Conservation (phyloP, 495 filamentous ascomycete species). For the Daldinia decipiens region DNA sequence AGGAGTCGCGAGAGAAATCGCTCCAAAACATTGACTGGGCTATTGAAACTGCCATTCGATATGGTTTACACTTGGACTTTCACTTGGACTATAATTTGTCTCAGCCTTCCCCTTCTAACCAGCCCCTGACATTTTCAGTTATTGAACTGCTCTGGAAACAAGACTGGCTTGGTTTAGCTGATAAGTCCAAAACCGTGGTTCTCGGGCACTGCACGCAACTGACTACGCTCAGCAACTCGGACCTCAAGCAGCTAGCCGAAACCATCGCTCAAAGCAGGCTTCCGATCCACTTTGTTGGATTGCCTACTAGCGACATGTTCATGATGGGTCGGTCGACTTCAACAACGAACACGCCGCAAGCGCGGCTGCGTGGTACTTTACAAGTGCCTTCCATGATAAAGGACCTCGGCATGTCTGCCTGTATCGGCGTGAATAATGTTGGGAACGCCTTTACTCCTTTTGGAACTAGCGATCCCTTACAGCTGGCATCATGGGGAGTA, state of each 20-base stretch:
- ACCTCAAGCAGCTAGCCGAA: slow-evolving; percentile 60
- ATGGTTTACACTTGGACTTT: background rate
- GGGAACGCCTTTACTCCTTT: slow-evolving; percentile 83
- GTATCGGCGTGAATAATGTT: slow-evolving; percentile 79
- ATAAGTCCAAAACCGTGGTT: slow-evolving; percentile 57
- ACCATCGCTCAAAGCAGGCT: slow-evolving; percentile 58
- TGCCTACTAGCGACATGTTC: slow-evolving; percentile 78
- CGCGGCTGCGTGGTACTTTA: slow-evolving; percentile 67
- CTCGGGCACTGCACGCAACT: slow-evolving; percentile 78
- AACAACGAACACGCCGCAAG: slow-evolving; percentile 29
- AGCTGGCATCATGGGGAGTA: slow-evolving; percentile 70
- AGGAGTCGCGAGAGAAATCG: slow-evolving; percentile 59
- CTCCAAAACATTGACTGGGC: slow-evolving; percentile 73
- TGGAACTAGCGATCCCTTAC: slow-evolving; percentile 75
- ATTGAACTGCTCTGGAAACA: slow-evolving; percentile 59
- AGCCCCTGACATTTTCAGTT: slow-evolving; percentile 64
- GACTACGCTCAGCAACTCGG: slow-evolving; percentile 62
- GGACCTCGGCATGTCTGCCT: slow-evolving; percentile 66
- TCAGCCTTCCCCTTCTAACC: slow-evolving; percentile 39
- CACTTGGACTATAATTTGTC: slow-evolving; percentile 65
- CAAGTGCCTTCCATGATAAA: slow-evolving; percentile 71
- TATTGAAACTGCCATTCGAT: slow-evolving; percentile 36
- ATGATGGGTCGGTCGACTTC: slow-evolving; percentile 69
- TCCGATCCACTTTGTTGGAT: slow-evolving; percentile 73
- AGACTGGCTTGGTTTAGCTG: slow-evolving; percentile 57